phyloP scores from a whole-genome alignment of 1,284 basidiomycete species.

The Clitocybe nebularis region DNA sequence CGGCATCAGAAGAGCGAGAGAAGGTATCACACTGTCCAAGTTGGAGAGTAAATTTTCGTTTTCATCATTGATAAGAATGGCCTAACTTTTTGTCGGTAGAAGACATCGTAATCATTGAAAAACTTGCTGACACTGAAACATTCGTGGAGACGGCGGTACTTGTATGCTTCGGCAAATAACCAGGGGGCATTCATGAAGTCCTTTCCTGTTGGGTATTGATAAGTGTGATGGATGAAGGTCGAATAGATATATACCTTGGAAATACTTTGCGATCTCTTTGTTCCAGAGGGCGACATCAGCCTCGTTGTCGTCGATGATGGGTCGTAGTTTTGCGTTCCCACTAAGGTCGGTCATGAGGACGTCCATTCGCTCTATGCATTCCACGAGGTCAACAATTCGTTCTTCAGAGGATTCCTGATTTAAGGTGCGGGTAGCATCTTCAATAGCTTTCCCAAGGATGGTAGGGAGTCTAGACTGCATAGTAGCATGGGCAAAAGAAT shows the following conservation, averaged over 20 bases:
- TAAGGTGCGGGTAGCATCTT: slow-evolving; percentile 87
- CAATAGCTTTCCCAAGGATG: slow-evolving; percentile 94
- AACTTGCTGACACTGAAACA: slow-evolving; percentile 92
- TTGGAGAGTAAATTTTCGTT: slow-evolving; percentile 9
- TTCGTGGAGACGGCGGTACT: slow-evolving; percentile 93
- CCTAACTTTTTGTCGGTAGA: slow-evolving; percentile 83
- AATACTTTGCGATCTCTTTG: slow-evolving; percentile 92
- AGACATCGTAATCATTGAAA: slow-evolving; percentile 89
- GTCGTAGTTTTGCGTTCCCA: slow-evolving; percentile 75
- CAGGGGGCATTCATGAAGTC: slow-evolving; percentile 97
- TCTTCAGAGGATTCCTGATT: slow-evolving; percentile 89
- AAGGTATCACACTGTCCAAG: slow-evolving; percentile 85
- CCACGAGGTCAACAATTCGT: slow-evolving; percentile 78
- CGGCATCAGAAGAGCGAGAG: slow-evolving; percentile 87
- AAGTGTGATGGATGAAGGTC: too few relatives aligned
- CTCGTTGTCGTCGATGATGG: slow-evolving; percentile 90
- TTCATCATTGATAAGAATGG: not conserved
- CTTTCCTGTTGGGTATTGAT: slow-evolving; percentile 58
- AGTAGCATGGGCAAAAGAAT: slow-evolving; percentile 90
- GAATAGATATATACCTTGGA: slow-evolving; percentile 71
- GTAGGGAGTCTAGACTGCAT: slow-evolving; percentile 95
- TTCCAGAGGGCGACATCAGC: slow-evolving; percentile 97
- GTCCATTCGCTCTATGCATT: slow-evolving; percentile 87
- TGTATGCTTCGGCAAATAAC: slow-evolving; percentile 97
- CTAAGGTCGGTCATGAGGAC: slow-evolving; percentile 80